Evolutionary conservation across 148 eudicot species (phyloP).

Genomic region (Cornus florida): DNA sequence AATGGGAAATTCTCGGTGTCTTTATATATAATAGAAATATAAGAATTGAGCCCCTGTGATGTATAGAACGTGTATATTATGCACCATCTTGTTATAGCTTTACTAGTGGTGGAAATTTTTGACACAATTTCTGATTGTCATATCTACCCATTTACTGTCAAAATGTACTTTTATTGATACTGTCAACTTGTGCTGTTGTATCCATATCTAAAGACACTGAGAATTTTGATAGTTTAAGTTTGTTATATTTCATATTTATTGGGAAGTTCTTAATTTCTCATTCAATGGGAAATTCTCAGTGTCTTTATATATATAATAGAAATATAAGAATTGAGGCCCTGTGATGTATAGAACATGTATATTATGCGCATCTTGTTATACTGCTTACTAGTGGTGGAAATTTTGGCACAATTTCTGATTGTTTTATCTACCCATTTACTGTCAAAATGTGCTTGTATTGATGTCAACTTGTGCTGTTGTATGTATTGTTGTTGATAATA

Average conservation of each 20-base stretch:
- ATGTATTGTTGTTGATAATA: neutral
- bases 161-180: neutral
- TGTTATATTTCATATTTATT: neutral
- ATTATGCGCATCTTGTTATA: neutral
- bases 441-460: too few species aligned
- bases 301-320: too few species aligned
- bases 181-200: neutral
- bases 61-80: neutral
- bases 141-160: neutral
- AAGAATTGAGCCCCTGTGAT: neutral
- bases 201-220: too few species aligned
- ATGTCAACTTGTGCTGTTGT: neutral
- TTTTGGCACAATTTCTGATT: too few species aligned
- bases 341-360: neutral
- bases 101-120: too few species aligned
- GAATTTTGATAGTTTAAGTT: too few species aligned
- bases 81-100: neutral
- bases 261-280: too few species aligned
- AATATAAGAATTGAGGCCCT: neutral
- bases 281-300: neutral
- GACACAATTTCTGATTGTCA: neutral
- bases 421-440: too few species aligned
- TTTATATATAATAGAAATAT: too few species aligned
- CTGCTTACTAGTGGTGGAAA: too few species aligned
- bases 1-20: neutral